Evolutionary conservation across 257 asterid genomes (phyloP), one percentile per base, ranked within the genome.

Genomic region (Capsicum rhomboideum): DNA sequence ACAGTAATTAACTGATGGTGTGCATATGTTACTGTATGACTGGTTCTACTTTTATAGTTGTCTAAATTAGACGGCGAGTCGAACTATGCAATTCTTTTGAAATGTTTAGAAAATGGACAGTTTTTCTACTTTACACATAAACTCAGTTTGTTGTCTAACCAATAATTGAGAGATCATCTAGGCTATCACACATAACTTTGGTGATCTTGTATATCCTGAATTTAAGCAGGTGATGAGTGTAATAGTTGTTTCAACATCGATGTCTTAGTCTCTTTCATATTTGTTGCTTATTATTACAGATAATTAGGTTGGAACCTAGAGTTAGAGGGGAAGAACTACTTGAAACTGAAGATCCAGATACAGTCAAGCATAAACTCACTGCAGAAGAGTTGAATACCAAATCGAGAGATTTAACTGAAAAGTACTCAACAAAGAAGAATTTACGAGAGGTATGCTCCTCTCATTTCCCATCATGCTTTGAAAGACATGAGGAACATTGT

Each of bases 241-340:
- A 59, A 59, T 59, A 59, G 31, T 6, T 59, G 67, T 59, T 59
- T 59, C 29, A 59, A 21, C 23, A 10, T 59, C 2, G 34, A 59
- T 59, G 6, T 59, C 67, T 59, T 21, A 10, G 21, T 21, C 8
- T 59, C 8, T 21, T 59, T 59, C 6, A 21, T 21, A 59, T 59
- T 21, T 59, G 31, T 6, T 58, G 34, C 67, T 21, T 78, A 34
- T 84, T 80, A 66, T 29, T 82, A 71, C 89, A 95, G 98, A 91
- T 95, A 88, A 89, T 93, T 83, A 92, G 98, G 84, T 75, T 95
- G 91, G 95, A 87, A 44, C 92, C 97, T 0, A 93, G 59, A 85
- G 40, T 92, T 78, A 87, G 34, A 69, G 93, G 79, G 17, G 3
- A 59, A 69, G 91, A 88, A 64, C 56, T 72, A 80, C 78, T 82